Evolutionary conservation across 305 asterid species (phyloP), one percentile per base, ranked within the genome.

Genomic region (Fraxinus sp.): DNA sequence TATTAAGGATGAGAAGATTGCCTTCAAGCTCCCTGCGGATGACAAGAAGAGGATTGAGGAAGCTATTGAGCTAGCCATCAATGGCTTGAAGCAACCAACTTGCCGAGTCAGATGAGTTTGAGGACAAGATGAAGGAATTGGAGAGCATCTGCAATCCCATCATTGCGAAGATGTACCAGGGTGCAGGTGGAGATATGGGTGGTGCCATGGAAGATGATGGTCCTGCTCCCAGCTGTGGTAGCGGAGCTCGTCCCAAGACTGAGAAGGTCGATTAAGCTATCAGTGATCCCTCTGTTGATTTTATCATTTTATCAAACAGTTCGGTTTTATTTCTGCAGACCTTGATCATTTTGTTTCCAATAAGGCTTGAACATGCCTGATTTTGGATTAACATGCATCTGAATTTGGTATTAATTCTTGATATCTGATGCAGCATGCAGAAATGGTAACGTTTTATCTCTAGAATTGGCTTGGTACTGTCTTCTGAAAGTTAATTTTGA

Each of bases 141-240:
- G 95, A 94, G 87, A 85, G 95, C 82, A 86, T 92, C 0, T 94
- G 94, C 93, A 92, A 91, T 81, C 97, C 97, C 0, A 91, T 92
- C 78, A 94, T 91, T 5, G 97, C 94, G 0, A 92, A 94, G 88
- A 94, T 94, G 97, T 94, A 94, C 86, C 94, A 93, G 87, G 97
- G 97, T 41, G 95, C 92, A 0, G 98, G 95, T 0, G 95, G 94
- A 7, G 97, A 85, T 32, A 80, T 78, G 86, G 89, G 84, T 28
- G 80, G 88, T 33, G 64, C 89, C 83, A 88, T 91, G 94, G 94
- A 90, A 0, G 98, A 91, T 20, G 95, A 92, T 44, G 84, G 77
- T 6, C 91, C 90, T 57, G 91, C 85, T 46, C 90, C 95, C 0
- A 80, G 89, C 0, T 88, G 88, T 13, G 83, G 91, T 28, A 74